phyloP scores from a whole-genome alignment of 1,284 basidiomycete genomes.

The Boletus smithii region DNA sequence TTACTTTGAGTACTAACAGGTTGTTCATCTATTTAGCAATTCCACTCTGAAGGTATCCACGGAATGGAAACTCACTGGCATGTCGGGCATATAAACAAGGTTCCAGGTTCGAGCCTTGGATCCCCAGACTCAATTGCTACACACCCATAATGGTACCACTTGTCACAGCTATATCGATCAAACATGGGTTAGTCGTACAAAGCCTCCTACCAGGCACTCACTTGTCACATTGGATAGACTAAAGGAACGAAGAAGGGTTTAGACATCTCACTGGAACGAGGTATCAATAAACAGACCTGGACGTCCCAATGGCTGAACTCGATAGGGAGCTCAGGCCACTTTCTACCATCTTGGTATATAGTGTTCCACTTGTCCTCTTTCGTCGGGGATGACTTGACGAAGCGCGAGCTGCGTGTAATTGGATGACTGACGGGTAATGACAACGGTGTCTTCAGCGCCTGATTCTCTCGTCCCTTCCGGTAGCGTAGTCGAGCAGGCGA shows the following conservation, averaged over 20 bases:
- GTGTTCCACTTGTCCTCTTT: conserved; percentile 6
- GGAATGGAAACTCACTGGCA: conserved; percentile 26
- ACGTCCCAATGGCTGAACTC: conserved; percentile 20
- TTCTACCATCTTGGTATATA: background rate
- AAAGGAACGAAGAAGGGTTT: background rate
- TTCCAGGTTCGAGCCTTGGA: conserved; percentile 21
- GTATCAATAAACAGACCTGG: conserved; percentile 20
- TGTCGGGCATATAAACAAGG: conserved; percentile 29
- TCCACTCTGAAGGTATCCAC: background rate
- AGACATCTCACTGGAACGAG: background rate
- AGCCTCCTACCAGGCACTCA: conserved; percentile 10
- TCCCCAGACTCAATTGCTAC: conserved; percentile 29
- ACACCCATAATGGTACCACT: conserved; percentile 38
- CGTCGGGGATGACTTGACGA: background rate
- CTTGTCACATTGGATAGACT: conserved; percentile 36
- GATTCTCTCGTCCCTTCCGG: background rate
- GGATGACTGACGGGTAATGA: background rate
- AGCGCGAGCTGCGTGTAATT: background rate
- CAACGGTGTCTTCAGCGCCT: background rate
- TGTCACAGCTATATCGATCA: conserved; percentile 29
- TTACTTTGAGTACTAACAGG: conserved; percentile 19
- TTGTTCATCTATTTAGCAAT: conserved; percentile 4
- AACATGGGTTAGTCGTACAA: background rate
- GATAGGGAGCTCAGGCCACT: conserved; percentile 20
- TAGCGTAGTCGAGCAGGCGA: background rate